Evolutionary conservation across 2,329 filamentous ascomycete genomes (phyloP).

Genomic region (Pseudogymnoascus sp.): DNA sequence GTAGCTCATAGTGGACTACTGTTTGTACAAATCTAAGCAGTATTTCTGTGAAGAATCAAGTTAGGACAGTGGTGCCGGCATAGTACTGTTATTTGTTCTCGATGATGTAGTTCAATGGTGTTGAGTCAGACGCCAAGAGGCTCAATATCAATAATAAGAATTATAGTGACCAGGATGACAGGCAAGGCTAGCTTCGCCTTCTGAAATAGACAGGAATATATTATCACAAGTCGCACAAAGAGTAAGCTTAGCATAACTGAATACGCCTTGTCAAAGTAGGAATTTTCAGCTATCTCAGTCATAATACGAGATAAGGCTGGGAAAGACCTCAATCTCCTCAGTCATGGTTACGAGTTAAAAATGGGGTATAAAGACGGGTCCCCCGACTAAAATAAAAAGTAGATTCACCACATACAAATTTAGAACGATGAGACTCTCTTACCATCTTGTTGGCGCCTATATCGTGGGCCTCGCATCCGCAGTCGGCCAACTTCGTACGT

Average conservation of each 20-base stretch:
- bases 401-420: not conserved
- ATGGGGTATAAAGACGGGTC: not conserved
- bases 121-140: too few relatives aligned
- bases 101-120: too few relatives aligned
- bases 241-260: too few relatives aligned
- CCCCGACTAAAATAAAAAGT: not conserved
- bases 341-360: constrained; percentile 1
- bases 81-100: too few relatives aligned
- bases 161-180: too few relatives aligned
- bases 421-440: not conserved
- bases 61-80: too few relatives aligned
- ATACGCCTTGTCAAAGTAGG: not conserved
- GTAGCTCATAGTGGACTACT: not conserved
- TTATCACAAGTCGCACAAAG: too few relatives aligned
- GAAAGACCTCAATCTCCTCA: not conserved
- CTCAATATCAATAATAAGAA: too few relatives aligned
- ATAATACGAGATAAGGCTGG: not conserved
- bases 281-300: not conserved
- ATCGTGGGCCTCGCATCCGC: not conserved
- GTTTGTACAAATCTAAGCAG: not conserved
- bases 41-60: too few relatives aligned
- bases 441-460: not conserved
- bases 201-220: too few relatives aligned
- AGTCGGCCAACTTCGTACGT: not conserved
- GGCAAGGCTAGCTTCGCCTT: too few relatives aligned